Conservation (phyloP, 2,329 filamentous ascomycete species). For the Pseudogymnoascus sp. region DNA sequence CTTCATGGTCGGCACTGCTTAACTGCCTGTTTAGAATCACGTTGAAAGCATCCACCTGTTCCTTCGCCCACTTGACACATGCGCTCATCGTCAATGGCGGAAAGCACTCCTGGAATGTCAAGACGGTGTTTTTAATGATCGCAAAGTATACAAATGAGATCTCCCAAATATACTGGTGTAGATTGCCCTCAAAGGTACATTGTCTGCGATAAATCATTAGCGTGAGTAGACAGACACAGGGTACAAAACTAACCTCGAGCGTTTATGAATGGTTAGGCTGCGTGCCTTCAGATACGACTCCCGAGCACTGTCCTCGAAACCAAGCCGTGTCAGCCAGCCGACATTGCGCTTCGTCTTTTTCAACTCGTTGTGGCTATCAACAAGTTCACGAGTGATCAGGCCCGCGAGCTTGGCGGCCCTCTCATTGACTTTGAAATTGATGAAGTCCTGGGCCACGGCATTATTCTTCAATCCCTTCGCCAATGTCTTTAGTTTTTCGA, state of each 20-base stretch:
- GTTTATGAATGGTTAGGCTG: slow-evolving; percentile 68
- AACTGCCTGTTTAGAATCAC: slow-evolving; percentile 73
- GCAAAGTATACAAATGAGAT: slow-evolving; percentile 94
- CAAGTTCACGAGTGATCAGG: slow-evolving; percentile 68
- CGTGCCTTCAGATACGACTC: slow-evolving; percentile 80
- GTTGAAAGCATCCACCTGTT: slow-evolving; percentile 88
- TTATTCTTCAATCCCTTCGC: slow-evolving; percentile 79
- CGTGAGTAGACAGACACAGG: slow-evolving; percentile 17
- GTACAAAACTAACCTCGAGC: slow-evolving; percentile 60
- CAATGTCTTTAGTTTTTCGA: slow-evolving; percentile 77
- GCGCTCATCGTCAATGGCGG: slow-evolving; percentile 82
- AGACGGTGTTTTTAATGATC: slow-evolving; percentile 86
- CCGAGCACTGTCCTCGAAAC: slow-evolving; percentile 82
- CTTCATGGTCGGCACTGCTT: slow-evolving; percentile 73
- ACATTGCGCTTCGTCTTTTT: slow-evolving; percentile 74
- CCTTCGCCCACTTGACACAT: slow-evolving; percentile 97
- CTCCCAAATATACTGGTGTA: slow-evolving; percentile 90
- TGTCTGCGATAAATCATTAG: slow-evolving; percentile 51
- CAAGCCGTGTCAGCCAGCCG: slow-evolving; percentile 75
- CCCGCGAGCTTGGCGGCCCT: slow-evolving; percentile 69
- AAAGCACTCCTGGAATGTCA: slow-evolving; percentile 82
- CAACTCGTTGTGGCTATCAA: slow-evolving; percentile 69
- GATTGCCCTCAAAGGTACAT: slow-evolving; percentile 89
- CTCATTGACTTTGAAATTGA: slow-evolving; percentile 84
- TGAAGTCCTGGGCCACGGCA: slow-evolving; percentile 79